Evolutionary conservation across 2,329 filamentous ascomycete species (phyloP), one percentile per base, ranked within the genome.

Genomic region (Ascomycota sp.): DNA sequence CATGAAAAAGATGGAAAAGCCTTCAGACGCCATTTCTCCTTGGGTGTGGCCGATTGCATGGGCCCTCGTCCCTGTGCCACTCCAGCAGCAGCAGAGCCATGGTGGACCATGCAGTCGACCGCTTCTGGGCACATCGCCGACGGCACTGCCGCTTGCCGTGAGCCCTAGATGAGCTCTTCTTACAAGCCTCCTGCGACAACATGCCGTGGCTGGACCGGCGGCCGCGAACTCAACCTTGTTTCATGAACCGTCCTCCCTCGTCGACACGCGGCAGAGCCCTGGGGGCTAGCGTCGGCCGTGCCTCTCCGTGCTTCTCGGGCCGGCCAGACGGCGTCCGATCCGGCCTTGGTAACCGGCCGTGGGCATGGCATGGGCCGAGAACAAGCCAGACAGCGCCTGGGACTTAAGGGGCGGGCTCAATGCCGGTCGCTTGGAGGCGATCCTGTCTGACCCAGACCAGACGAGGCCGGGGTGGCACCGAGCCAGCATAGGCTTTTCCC

Each of bases 51-150:
- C 16, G 16, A 21, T 21, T 21, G 16, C 16, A 21, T 5, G 16
- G 16, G 16, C 16, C 16, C 27, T 29, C 33, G 27, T 27, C 25
- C 27, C 25, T 34, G 33, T 35, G 33, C 33, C 16, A 34, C 33
- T 21, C 24, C 16, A 7, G 7, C 16, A 31, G 31, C 11, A 10
- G 7, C 11, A 9, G 25, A 32, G n/a, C 31, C 11, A 11, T 11
- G 27, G 5, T 21, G 16, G 3, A 27, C 9, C 29, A 30, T 30
- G 29, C 29, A 16, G 11, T 4, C 29, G 31, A 21, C 31, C 25
- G 25, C n/a, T 16, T 32, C 25, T 12, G 25, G 25, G 11, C 13
- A 25, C 16, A 11, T 13, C 8, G 25, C 16, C 25, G 25, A 25
- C 21, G 13, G 25, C 10, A 8, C 11, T 12, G 8, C 29, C 16